Evolutionary conservation across 2,329 filamentous ascomycete genomes (phyloP).

Genomic region (Endothia cerciana): DNA sequence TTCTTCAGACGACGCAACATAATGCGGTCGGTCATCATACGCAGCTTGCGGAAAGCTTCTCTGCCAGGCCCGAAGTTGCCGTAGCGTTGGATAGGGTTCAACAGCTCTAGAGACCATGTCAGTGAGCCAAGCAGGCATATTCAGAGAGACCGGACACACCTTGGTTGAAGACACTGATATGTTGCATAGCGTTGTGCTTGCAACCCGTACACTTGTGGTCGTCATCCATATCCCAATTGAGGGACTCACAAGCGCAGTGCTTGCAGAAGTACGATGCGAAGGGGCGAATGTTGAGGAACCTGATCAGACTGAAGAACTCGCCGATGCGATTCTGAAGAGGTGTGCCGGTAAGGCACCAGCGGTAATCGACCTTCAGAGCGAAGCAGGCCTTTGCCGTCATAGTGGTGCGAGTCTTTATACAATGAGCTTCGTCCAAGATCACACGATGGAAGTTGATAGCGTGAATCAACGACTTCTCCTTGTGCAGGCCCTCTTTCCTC

Average conservation of each 20-base stretch:
- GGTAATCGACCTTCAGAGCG: constrained; percentile 82
- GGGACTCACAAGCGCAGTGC: constrained; percentile 74
- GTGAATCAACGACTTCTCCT: constrained; percentile 81
- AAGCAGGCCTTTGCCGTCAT: constrained; percentile 96
- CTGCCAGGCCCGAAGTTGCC: constrained; percentile 65
- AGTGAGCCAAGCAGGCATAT: constrained; percentile 66
- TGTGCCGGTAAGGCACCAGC: constrained; percentile 95
- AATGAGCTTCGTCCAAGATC: constrained; percentile 85
- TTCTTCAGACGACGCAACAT: constrained; percentile 96
- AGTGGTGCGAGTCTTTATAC: constrained; percentile 87
- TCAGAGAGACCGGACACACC: not conserved
- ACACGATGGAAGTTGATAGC: constrained; percentile 85
- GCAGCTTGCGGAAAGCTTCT: constrained; percentile 78
- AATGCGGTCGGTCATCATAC: constrained; percentile 86
- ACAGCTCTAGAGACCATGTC: constrained; percentile 75
- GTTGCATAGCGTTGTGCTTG: constrained; percentile 54
- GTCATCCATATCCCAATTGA: constrained; percentile 82
- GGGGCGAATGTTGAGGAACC: constrained; percentile 85
- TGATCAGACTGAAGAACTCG: constrained; percentile 92
- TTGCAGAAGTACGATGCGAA: constrained; percentile 97
- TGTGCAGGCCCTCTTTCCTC: constrained; percentile 78
- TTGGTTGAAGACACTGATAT: constrained; percentile 60
- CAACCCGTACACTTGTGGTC: constrained; percentile 74
- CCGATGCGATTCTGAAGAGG: constrained; percentile 96
- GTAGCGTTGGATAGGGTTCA: constrained; percentile 76